Conservation (phyloP, 345 rosid genomes). For the Lepidium sativum region DNA sequence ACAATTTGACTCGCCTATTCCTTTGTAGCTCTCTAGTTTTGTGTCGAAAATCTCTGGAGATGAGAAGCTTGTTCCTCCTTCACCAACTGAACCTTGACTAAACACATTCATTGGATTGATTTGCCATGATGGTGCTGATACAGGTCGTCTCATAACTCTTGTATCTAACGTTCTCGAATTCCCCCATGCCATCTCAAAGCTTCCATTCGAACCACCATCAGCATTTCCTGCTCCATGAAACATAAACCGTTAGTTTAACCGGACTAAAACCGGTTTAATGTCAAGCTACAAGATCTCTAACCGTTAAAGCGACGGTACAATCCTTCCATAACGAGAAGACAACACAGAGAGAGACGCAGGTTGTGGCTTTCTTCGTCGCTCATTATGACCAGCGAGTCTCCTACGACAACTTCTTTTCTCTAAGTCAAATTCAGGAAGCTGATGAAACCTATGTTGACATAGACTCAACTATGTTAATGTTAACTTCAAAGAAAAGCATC, state of each 20-base stretch:
- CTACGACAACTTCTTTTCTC: conserved; percentile 94
- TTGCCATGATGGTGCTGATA: conserved; percentile 25
- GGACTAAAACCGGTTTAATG: not conserved
- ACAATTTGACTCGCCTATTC: conserved; percentile 63
- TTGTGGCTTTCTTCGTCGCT: conserved; percentile 89
- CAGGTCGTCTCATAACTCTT: conserved; percentile 56
- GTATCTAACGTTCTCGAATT: conserved; percentile 43
- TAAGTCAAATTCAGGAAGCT: conserved; percentile 87
- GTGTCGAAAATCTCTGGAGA: conserved; percentile 37
- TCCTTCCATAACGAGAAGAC: conserved; percentile 45
- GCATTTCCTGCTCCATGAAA: conserved; percentile 11
- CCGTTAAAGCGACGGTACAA: conserved; percentile 52
- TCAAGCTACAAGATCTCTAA: conserved; percentile 24
- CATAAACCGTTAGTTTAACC: not conserved
- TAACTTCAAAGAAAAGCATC: conserved; percentile 22
- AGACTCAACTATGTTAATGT: not conserved
- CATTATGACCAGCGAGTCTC: conserved; percentile 92
- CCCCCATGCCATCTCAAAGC: conserved; percentile 22
- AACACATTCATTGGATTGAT: conserved; percentile 36
- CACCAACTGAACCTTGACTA: conserved; percentile 39
- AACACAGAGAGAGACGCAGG: conserved; percentile 42
- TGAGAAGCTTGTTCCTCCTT: conserved; percentile 43
- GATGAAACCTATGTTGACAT: conserved; percentile 61
- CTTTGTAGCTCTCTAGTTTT: conserved; percentile 58
- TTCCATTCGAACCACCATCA: conserved; percentile 15